phyloP scores from a whole-genome alignment of 176 grass and related monocot genomes.

The Guadua angustifolia region DNA sequence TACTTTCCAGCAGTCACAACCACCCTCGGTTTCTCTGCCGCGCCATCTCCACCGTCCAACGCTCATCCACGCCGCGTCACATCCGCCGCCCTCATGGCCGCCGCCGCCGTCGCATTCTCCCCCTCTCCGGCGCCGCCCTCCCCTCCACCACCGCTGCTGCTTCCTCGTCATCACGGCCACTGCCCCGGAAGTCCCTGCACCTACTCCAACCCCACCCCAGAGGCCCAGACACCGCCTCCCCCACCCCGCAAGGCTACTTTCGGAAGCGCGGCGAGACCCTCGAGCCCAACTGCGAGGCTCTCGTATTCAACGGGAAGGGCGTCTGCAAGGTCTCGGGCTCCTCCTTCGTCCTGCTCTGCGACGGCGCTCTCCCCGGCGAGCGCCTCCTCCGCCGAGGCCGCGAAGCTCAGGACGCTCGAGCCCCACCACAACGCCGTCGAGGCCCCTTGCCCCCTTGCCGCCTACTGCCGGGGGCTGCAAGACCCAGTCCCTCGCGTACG shows the following conservation, averaged over 20 bases:
- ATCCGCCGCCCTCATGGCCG: conserved; percentile 30
- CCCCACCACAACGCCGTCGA: conserved; percentile 72
- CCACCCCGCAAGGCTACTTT: conserved; percentile 52
- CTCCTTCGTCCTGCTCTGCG: conserved; percentile 80
- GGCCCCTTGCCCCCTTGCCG: conserved; percentile 72
- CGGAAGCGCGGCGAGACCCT: conserved; percentile 80
- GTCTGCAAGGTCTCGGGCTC: conserved; percentile 77
- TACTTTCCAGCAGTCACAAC: background rate
- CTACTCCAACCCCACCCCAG: conserved; percentile 32
- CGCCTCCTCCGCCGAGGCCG: conserved; percentile 66
- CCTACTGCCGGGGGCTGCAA: conserved; percentile 89
- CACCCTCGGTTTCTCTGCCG: conserved; percentile 21
- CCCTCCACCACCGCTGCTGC: conserved; percentile 37
- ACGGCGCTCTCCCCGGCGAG: conserved; percentile 89
- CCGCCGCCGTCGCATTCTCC: conserved; percentile 24
- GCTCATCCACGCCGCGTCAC: conserved; percentile 33
- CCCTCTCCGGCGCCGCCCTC: conserved; percentile 40
- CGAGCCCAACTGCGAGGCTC: conserved; percentile 84
- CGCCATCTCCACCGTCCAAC: conserved; percentile 55
- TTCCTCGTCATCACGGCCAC: conserved; percentile 47
- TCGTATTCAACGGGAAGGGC: conserved; percentile 90
- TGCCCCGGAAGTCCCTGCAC: conserved; percentile 39
- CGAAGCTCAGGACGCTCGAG: conserved; percentile 77
- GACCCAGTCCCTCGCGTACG: conserved; percentile 80
- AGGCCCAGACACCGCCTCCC: conserved; percentile 29